A percentile compares a stretch with the other conserved stretches of the same genome.
Evolutionary conservation across 2,329 filamentous ascomycete genomes (phyloP).

Genomic region (Aphanocladium album): DNA sequence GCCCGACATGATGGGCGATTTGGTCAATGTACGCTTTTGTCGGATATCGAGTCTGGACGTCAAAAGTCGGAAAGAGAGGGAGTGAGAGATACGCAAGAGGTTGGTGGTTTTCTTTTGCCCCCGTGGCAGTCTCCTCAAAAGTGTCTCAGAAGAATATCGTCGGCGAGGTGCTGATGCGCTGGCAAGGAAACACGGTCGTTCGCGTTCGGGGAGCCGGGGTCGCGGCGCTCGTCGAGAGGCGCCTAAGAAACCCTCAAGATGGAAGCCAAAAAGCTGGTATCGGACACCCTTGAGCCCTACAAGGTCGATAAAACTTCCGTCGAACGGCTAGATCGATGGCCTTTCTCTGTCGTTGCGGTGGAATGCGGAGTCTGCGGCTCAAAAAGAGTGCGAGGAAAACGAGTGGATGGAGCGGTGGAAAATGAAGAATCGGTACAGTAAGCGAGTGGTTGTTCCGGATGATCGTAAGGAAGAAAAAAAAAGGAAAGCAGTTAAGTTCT

Average conservation of each 20-base stretch:
- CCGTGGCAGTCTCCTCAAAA: not conserved
- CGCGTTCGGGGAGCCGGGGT: not conserved
- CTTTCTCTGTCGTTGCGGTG: not conserved
- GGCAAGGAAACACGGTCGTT: not conserved
- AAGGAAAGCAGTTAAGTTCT: not conserved
- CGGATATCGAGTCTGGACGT: not conserved
- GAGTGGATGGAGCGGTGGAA: not conserved
- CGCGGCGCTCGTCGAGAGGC: not conserved
- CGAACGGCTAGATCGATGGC: not conserved
- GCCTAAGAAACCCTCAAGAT: not conserved
- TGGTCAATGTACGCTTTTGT: not conserved
- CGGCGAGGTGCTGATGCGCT: not conserved
- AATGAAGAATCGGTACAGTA: not conserved
- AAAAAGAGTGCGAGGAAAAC: not conserved
- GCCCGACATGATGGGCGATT: conserved; percentile 56
- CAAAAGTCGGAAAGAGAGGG: not conserved
- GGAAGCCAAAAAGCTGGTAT: not conserved
- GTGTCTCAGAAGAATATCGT: not conserved
- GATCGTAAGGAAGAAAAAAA: not conserved
- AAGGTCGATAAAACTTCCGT: not conserved
- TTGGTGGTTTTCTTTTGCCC: not conserved
- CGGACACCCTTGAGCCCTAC: not conserved
- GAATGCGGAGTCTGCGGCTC: not conserved
- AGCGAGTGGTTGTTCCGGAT: not conserved
- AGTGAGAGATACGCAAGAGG: too few species aligned